These are phyloP conservation scores for Metschnikowia vanudenii DNA, from an alignment of 805 yeast species.

Conservation along the genomic window DNA sequence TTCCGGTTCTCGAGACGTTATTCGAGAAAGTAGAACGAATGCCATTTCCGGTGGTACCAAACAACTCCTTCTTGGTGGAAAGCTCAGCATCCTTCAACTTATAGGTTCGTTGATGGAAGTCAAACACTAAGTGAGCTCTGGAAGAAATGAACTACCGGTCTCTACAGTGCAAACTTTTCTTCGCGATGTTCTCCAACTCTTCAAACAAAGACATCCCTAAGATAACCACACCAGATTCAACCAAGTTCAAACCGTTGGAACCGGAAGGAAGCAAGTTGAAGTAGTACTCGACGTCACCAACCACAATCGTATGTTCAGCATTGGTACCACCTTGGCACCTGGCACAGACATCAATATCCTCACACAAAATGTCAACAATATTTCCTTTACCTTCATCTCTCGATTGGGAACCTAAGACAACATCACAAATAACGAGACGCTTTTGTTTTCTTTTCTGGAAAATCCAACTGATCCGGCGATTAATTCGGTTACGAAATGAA, in stretches of 20 bases:
- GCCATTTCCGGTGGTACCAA: slow-evolving; percentile 99
- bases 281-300: slow-evolving; percentile 82
- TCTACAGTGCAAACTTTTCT: slow-evolving; percentile 74
- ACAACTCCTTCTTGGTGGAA: slow-evolving; percentile 72
- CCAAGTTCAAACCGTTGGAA: slow-evolving; percentile 81
- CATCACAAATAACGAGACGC: slow-evolving; percentile 61
- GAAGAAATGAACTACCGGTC: slow-evolving; percentile 84
- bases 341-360: slow-evolving; percentile 93
- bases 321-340: slow-evolving; percentile 99
- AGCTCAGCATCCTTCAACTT: slow-evolving; percentile 92
- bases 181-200: slow-evolving; percentile 77
- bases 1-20: slow-evolving; percentile 94
- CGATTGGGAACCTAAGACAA: slow-evolving; percentile 98
- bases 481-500: no score
- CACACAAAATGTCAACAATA: slow-evolving; percentile 92
- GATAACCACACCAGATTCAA: slow-evolving; percentile 95
- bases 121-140: slow-evolving; percentile 95
- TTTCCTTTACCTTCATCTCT: slow-evolving; percentile 99
- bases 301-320: slow-evolving; percentile 99
- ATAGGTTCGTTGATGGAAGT: slow-evolving; percentile 97
- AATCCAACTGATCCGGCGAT: not conserved
- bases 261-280: slow-evolving; percentile 99
- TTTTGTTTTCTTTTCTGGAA: not conserved
- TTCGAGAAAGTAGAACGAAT: slow-evolving; percentile 98
- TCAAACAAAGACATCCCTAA: slow-evolving; percentile 91